Base-by-base conservation (phyloP, 2,329 filamentous ascomycete species). In the Lachnellula arida region DNA sequence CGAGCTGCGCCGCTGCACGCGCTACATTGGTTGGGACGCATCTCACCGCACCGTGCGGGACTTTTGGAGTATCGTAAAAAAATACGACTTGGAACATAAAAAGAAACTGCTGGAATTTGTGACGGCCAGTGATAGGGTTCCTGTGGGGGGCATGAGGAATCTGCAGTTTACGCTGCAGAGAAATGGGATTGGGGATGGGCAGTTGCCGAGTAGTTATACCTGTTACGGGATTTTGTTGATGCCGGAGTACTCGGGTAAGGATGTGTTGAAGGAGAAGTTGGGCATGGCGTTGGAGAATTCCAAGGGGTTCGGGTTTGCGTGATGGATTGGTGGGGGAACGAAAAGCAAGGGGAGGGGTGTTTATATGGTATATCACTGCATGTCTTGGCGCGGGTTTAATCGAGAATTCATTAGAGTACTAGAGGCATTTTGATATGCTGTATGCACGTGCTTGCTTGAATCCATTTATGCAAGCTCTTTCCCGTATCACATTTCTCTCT, bases 151-250 rank as follows among this genome's bases (percentile, higher is more conserved):
- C 2, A 84, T 92, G 67, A 81, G 82, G 60, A 91, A 88, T 64
- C 76, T 97, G 47, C 85, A 88, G 66, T 97, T 97, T 71, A 82
- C 89, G 14, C 80, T 99, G 44, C 88, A 93, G 72, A 85, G 82
- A 65, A 91, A 91, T 67, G 85, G 89, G 15, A 78, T 85, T 53
- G 87, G 80, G 58, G 79, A 80, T 63, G 66, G 79, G 0, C 80
- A 82, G 60, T 67, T 99, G 64, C 94, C 94, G 3, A 96, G 88
- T 5, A 93, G 90, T 59, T 87, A 91, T 67, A 99, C 94, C 0
- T 99, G 94, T 72, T 97, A 96, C 74, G 91, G 93, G 1, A 92
- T 89, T 48, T 73, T 99, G 46, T 74, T 96, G 61, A 72, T 99
- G 59, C 94, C 94, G 1, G 86, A 92, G 72, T 99, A 97, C 71